phyloP scores from a whole-genome alignment of 2,329 filamentous ascomycete species.

The Colletotrichum truncatum region DNA sequence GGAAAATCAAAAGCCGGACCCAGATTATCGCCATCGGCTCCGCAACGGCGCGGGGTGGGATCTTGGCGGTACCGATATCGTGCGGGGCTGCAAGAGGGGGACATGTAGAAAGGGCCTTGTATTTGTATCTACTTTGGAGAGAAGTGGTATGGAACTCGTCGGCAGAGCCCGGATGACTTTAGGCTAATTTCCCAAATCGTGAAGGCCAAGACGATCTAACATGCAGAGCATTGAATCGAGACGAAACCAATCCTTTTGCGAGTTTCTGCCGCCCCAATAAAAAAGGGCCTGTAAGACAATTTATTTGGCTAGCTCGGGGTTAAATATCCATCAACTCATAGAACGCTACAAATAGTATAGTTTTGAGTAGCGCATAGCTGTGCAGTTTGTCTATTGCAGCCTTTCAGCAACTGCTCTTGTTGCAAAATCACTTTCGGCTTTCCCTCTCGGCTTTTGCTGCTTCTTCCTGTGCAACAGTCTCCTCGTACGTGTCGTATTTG shows the following conservation, averaged over 20 bases:
- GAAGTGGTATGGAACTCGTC: neutral
- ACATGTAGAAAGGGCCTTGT: too few relatives aligned
- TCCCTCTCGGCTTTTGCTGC: neutral
- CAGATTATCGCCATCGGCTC: neutral
- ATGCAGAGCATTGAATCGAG: neutral
- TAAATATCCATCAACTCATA: too few relatives aligned
- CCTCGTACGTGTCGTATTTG: constrained; percentile 12
- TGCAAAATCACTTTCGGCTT: neutral
- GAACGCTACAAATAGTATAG: too few relatives aligned
- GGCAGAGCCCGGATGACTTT: neutral
- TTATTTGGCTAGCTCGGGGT: too few relatives aligned
- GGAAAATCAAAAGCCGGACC: neutral
- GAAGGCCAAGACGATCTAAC: neutral
- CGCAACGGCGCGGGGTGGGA: neutral
- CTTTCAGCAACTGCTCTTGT: neutral
- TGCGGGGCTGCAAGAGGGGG: neutral
- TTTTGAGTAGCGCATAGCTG: too few relatives aligned
- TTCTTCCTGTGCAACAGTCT: constrained; percentile 1
- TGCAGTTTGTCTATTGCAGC: too few relatives aligned
- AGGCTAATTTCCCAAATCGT: neutral
- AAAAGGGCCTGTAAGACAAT: too few relatives aligned
- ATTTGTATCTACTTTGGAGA: neutral
- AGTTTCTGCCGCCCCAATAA: too few relatives aligned
- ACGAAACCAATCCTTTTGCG: too few relatives aligned
- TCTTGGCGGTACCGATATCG: neutral